Percentiles rank a stretch among this genome's conserved stretches.
Evolutionary conservation across 805 yeast species (phyloP).

Genomic region (Clavispora santaluciae): DNA sequence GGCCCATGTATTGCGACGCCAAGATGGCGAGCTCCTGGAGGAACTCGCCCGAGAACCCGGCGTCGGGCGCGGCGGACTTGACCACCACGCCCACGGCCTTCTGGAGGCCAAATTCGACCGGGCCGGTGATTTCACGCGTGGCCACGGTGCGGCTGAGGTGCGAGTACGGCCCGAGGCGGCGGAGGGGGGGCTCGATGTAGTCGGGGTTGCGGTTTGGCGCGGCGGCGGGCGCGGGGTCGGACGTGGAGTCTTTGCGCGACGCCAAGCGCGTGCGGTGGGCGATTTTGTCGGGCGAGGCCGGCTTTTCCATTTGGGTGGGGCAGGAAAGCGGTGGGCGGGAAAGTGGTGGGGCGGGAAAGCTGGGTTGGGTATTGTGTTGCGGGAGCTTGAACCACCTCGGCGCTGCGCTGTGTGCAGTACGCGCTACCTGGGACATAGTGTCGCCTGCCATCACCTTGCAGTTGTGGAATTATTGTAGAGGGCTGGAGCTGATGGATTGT

Average conservation of each 20-base stretch:
- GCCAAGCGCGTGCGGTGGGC: conserved; percentile 1
- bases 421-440: too few relatives aligned
- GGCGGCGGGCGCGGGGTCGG: neutral
- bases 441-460: too few relatives aligned
- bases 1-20: conserved; percentile 26
- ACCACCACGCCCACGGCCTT: conserved; percentile 26
- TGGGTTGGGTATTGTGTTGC: too few relatives aligned
- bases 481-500: too few relatives aligned
- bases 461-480: too few relatives aligned
- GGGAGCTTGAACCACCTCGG: too few relatives aligned
- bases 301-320: neutral
- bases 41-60: conserved; percentile 23
- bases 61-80: conserved; percentile 14
- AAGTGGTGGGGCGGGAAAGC: too few relatives aligned
- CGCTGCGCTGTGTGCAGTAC: too few relatives aligned
- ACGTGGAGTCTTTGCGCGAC: neutral
- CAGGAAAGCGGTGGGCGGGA: neutral
- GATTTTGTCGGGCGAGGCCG: neutral
- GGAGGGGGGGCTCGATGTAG: conserved; percentile 9
- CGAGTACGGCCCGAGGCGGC: conserved; percentile 7
- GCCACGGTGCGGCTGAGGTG: neutral
- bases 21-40: conserved; percentile 26
- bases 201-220: neutral
- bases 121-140: conserved; percentile 3
- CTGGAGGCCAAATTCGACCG: conserved; percentile 25